Evolutionary conservation across 805 yeast species (phyloP).

Genomic region (Yarrowia sp.): DNA sequence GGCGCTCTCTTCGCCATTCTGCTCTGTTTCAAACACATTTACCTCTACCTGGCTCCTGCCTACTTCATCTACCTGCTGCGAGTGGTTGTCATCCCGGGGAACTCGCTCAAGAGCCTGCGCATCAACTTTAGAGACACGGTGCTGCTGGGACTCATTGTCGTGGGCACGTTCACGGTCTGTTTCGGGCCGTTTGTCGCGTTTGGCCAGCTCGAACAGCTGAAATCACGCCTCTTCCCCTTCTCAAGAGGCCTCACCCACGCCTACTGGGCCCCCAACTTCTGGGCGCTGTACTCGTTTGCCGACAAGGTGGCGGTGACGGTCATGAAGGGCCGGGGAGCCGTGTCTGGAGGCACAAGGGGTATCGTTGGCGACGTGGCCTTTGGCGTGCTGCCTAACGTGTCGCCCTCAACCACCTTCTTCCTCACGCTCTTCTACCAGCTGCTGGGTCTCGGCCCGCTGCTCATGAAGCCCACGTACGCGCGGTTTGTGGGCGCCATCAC

Average conservation of each 20-base stretch:
- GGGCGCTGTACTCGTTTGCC: slow-evolving; percentile 90
- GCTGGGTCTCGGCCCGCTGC: slow-evolving; percentile 73
- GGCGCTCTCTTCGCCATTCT: slow-evolving; percentile 71
- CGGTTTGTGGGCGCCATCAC: slow-evolving; percentile 85
- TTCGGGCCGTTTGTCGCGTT: slow-evolving; percentile 79
- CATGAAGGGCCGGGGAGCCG: slow-evolving; percentile 41
- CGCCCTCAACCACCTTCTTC: slow-evolving; percentile 77
- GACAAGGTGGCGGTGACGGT: slow-evolving; percentile 60
- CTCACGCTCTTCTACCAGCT: slow-evolving; percentile 85
- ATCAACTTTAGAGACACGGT: slow-evolving; percentile 64
- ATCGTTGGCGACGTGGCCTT: slow-evolving; percentile 90
- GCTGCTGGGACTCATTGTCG: slow-evolving; percentile 68
- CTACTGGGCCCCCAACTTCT: slow-evolving; percentile 97
- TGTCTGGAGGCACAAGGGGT: slow-evolving; percentile 72
- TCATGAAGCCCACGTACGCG: slow-evolving; percentile 67
- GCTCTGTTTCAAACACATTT: slow-evolving; percentile 93
- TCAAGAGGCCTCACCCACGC: slow-evolving; percentile 96
- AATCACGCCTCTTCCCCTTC: slow-evolving; percentile 84
- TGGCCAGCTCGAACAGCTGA: slow-evolving; percentile 66
- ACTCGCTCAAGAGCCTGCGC: slow-evolving; percentile 56
- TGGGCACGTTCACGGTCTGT: slow-evolving; percentile 67
- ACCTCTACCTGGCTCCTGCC: slow-evolving; percentile 92
- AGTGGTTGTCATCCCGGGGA: slow-evolving; percentile 40
- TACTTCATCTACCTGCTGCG: slow-evolving; percentile 81
- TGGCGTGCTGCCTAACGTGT: slow-evolving; percentile 76